These are phyloP conservation scores for Fonsecaea monophora DNA, from an alignment of 2,329 filamentous ascomycete species.

Conservation along the genomic window DNA sequence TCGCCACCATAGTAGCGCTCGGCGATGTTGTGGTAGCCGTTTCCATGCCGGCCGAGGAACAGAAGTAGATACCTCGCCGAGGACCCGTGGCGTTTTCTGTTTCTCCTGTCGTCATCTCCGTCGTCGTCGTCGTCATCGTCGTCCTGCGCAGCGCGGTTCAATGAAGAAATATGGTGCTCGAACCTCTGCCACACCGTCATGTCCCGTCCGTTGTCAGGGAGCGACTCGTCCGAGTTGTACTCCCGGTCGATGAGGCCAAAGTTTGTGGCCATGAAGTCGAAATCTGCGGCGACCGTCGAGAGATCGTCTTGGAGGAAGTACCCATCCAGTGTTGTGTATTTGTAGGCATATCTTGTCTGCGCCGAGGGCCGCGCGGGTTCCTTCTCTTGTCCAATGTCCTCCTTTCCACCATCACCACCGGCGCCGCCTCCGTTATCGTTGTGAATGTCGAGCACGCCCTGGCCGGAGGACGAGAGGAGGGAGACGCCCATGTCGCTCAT, in stretches of 20 bases:
- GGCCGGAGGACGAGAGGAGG: constrained; percentile 17
- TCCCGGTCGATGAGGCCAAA: constrained; percentile 58
- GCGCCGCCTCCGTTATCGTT: constrained; percentile 19
- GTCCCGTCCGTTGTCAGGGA: constrained; percentile 36
- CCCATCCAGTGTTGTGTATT: constrained; percentile 31
- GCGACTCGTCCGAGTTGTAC: constrained; percentile 51
- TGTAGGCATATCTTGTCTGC: constrained; percentile 21
- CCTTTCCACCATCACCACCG: constrained; percentile 2
- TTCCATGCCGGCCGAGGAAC: constrained; percentile 66
- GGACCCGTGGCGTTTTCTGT: constrained; percentile 11
- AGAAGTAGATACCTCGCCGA: constrained; percentile 60
- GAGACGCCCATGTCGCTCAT: constrained; percentile 24
- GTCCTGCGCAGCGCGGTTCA: constrained; percentile 51
- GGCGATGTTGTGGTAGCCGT: constrained; percentile 68
- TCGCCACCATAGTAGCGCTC: constrained; percentile 64
- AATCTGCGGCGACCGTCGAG: constrained; percentile 52
- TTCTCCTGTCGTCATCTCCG: constrained; percentile 1
- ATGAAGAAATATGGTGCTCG: constrained; percentile 52
- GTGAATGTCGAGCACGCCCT: constrained; percentile 30
- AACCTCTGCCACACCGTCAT: constrained; percentile 66
- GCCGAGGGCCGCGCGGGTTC: constrained; percentile 5
- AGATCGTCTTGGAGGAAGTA: constrained; percentile 55
- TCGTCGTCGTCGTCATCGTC: background rate
- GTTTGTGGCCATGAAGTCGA: constrained; percentile 53
- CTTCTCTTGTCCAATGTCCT: background rate